These are phyloP conservation scores for Aphanomyces euteiches DNA, from an alignment of 352 stramenopile genomes.

Conservation along the genomic window DNA sequence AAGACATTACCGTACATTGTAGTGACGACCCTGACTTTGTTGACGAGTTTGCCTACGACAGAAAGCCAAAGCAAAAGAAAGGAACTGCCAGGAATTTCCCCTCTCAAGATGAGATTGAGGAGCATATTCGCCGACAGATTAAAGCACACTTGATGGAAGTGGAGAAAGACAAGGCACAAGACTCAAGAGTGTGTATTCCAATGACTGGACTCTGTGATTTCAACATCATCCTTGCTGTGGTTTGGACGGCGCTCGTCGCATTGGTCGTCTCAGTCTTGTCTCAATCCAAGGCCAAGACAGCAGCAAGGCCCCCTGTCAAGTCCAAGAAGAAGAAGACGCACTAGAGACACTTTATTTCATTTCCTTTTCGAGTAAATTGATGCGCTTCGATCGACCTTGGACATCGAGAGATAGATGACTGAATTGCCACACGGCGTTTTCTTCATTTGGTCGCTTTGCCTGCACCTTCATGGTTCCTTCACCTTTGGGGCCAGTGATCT, in stretches of 20 bases:
- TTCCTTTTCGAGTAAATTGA: slow-evolving; percentile 22
- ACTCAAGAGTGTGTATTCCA: not conserved
- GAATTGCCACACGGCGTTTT: slow-evolving; percentile 20
- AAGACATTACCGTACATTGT: not conserved
- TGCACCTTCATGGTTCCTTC: slow-evolving; percentile 29
- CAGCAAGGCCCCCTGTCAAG: not conserved
- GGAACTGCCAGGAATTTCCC: not conserved
- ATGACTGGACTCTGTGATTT: slow-evolving; percentile 19
- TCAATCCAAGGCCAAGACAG: not conserved
- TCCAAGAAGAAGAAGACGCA: slow-evolving; percentile 10
- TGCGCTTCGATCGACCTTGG: slow-evolving; percentile 23
- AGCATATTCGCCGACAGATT: slow-evolving; percentile 24
- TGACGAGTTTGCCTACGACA: slow-evolving; percentile 19
- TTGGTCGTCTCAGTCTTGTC: slow-evolving; percentile 4
- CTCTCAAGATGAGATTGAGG: slow-evolving; percentile 19
- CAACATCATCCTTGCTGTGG: slow-evolving; percentile 22
- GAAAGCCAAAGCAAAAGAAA: not conserved
- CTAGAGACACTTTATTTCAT: not conserved
- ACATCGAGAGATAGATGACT: slow-evolving; percentile 24
- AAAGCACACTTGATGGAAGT: slow-evolving; percentile 21
- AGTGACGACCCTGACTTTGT: slow-evolving; percentile 1
- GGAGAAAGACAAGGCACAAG: slow-evolving; percentile 3
- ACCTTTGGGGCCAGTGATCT: slow-evolving; percentile 26
- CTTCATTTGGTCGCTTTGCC: slow-evolving; percentile 9
- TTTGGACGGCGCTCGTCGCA: slow-evolving; percentile 21